Evolutionary conservation across 495 filamentous ascomycete species (phyloP).

Genomic region (Tetracladium marchalianum): DNA sequence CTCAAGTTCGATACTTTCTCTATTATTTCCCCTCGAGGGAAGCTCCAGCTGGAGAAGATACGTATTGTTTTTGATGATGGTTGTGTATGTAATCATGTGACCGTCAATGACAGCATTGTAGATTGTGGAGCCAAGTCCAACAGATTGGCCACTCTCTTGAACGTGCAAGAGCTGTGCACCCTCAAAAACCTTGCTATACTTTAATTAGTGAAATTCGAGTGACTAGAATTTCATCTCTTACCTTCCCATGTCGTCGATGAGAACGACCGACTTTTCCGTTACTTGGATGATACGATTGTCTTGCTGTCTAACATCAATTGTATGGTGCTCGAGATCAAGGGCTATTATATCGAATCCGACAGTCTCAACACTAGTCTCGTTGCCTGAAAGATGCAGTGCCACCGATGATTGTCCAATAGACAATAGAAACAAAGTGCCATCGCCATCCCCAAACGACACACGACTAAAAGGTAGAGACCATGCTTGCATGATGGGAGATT

Average conservation of each 20-base stretch:
- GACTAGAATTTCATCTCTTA: neutral
- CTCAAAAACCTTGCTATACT: neutral
- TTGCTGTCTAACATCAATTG: constrained; percentile 10
- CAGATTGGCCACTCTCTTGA: neutral
- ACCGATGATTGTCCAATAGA: constrained; percentile 35
- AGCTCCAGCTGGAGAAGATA: constrained; percentile 6
- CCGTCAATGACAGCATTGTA: constrained; percentile 6
- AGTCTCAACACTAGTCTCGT: constrained; percentile 26
- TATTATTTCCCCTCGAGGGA: neutral
- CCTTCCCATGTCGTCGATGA: neutral
- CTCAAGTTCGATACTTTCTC: neutral
- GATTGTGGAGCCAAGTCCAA: constrained; percentile 2
- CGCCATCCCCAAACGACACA: neutral
- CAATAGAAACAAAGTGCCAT: constrained; percentile 29
- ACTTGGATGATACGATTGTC: constrained; percentile 12
- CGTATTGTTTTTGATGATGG: neutral
- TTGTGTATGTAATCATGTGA: constrained; percentile 6
- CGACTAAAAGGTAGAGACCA: constrained; percentile 17
- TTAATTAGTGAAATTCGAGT: no score
- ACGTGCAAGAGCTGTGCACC: constrained; percentile 1
- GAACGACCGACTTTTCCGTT: constrained; percentile 14
- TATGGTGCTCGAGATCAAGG: constrained; percentile 16
- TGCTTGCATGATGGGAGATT: constrained; percentile 22
- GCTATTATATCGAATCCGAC: constrained; percentile 11
- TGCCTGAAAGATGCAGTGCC: constrained; percentile 26